Conservation (phyloP, 2,329 filamentous ascomycete species). For the Torrubiella hemipterigena region DNA sequence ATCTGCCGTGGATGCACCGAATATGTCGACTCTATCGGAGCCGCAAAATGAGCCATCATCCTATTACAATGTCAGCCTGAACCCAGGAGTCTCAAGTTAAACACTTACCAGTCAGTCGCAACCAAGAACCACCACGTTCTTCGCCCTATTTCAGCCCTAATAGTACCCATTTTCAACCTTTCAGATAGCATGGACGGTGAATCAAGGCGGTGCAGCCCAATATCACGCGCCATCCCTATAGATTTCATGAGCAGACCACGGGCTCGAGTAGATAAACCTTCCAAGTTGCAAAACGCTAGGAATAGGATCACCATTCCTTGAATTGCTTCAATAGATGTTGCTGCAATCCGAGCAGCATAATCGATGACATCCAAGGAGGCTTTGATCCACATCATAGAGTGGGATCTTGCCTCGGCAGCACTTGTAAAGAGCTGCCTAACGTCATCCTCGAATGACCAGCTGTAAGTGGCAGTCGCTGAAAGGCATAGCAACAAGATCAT, state of each 20-base stretch:
- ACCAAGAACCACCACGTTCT: conserved; percentile 32
- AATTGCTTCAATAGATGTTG: conserved; percentile 19
- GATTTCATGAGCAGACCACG: conserved; percentile 17
- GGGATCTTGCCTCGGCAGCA: conserved; percentile 14
- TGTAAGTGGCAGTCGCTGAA: conserved; percentile 17
- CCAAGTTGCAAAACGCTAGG: conserved; percentile 25
- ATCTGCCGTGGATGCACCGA: conserved; percentile 25
- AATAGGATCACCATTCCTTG: conserved; percentile 25
- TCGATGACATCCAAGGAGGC: conserved; percentile 22
- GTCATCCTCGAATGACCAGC: conserved; percentile 18
- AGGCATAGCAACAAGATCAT: conserved; percentile 17
- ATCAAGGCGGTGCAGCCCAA: conserved; percentile 27
- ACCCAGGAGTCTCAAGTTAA: background rate
- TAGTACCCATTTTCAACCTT: conserved; percentile 11
- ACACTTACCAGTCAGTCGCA: conserved; percentile 24
- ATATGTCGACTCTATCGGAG: conserved; percentile 22
- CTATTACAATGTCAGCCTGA: conserved; percentile 11
- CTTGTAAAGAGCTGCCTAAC: conserved; percentile 14
- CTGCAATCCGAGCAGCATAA: conserved; percentile 15
- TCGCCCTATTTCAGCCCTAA: conserved; percentile 23
- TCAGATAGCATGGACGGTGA: conserved; percentile 13
- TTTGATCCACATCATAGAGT: conserved; percentile 19
- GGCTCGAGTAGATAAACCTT: conserved; percentile 21
- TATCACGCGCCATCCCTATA: conserved; percentile 18
- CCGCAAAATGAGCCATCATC: conserved; percentile 23